phyloP scores from a whole-genome alignment of 202 grass and related monocot genomes.

The Panicum hallii region DNA sequence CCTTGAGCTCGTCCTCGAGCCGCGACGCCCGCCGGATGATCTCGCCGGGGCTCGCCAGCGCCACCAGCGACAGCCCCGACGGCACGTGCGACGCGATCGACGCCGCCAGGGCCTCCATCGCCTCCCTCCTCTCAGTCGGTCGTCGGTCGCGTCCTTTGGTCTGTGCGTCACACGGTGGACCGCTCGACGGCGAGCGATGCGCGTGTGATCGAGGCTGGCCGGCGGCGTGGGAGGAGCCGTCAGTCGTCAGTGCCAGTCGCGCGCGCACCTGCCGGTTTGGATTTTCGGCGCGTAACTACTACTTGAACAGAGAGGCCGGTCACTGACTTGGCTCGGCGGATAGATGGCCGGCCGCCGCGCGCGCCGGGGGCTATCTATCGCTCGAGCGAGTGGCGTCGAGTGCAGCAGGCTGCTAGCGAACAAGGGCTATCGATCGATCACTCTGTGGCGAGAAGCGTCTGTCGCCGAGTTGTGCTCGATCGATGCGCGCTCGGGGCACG shows the following conservation, averaged over 20 bases:
- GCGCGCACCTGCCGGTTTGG: not conserved
- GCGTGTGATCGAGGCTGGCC: no score
- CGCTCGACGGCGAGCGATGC: not conserved
- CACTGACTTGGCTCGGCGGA: no score
- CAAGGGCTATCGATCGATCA: not conserved
- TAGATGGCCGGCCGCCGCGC: no score
- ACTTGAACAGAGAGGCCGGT: no score
- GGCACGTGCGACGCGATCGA: constrained; percentile 52
- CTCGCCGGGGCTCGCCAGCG: constrained; percentile 46
- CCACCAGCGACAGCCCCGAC: constrained; percentile 33
- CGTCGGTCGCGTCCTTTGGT: not conserved
- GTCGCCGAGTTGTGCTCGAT: constrained; percentile 1
- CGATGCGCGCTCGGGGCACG: not conserved
- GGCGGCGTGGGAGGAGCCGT: no score
- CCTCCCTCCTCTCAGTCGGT: no score
- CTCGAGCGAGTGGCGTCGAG: no score
- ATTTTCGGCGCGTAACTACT: no score
- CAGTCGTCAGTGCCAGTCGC: no score
- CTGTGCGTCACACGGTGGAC: not conserved
- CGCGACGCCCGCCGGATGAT: constrained; percentile 42
- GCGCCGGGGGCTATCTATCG: no score
- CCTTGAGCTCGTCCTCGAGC: constrained; percentile 50
- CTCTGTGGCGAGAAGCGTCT: constrained; percentile 33
- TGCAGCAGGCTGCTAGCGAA: no score
- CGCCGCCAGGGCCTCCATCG: constrained; percentile 37